Evolutionary conservation across 163 green algal genomes (phyloP), one percentile per base, ranked within the genome.

Genomic region (Scenedesmus sp.): DNA sequence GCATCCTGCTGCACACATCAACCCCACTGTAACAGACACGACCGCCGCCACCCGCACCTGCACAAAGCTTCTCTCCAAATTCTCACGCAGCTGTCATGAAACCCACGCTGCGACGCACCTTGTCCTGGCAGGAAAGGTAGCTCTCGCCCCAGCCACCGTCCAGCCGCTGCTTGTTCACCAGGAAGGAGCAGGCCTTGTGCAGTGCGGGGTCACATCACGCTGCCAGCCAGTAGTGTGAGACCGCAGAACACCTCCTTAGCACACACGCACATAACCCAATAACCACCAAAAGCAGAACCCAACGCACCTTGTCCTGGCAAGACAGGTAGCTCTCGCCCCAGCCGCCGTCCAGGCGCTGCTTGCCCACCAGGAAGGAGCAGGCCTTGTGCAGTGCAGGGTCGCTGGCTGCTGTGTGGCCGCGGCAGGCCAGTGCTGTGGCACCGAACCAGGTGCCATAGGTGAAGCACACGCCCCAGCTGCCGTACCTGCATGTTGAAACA

Each of bases 391-490:
- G 88, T 18, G 91, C 92, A 10, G 90, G 55, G 84, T 96, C 97
- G 87, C 88, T 95, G 26, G 95, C 87, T 85, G 94, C 96, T 56
- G 94, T 93, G 77, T 95, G 84, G 13, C 97, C 98, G 3, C 96
- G 93, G 0, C 97, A 95, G 34, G 95, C 93, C 87, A 99, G 95
- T 9, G 96, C 98, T 0, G 96, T 94, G 23, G 95, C 91, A 16
- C 98, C 98, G 94, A 99, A 99, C 98, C 98, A 99, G 91, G 96
- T 97, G 26, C 88, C 98, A 91, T 99, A 99, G 6, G 98, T 99
- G 98, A 99, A 99, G 95, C 98, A 99, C 84, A 99, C 98, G 52
- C 95, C 98, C 98, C 98, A 99, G 83, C 94, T 98, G 67, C 98
- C 98, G 89, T 99, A 99, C 98, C 94, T 96, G 93, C 34, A 18